These are phyloP conservation scores for Aristolochia californica DNA, from an alignment of 164 flowering plant genomes.

Conservation along the genomic window DNA sequence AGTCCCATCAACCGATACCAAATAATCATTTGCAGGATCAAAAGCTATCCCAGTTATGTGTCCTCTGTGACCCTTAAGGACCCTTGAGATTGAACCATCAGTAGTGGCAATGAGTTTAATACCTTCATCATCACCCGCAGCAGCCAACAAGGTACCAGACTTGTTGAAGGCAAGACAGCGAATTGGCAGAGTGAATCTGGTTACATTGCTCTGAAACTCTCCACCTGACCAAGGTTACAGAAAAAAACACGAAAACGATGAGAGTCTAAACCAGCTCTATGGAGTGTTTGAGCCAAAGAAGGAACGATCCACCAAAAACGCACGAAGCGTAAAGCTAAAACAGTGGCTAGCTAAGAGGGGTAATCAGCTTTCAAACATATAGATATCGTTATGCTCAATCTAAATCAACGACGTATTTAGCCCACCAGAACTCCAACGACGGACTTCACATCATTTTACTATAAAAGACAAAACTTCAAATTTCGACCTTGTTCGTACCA, in stretches of 20 bases:
- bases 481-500: constrained; percentile 19
- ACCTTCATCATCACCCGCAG: constrained; percentile 98
- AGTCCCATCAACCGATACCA: constrained; percentile 74
- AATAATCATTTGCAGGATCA: constrained; percentile 76
- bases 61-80: constrained; percentile 88
- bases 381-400: no score
- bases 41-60: constrained; percentile 68
- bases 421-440: no score
- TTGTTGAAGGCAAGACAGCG: constrained; percentile 77
- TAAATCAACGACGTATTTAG: no score
- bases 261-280: no score
- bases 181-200: constrained; percentile 93
- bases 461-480: no score
- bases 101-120: constrained; percentile 84
- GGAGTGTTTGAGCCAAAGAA: no score
- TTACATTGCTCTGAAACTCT: constrained; percentile 82
- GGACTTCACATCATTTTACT: no score
- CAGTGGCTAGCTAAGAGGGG: no score
- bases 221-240: constrained; percentile 44
- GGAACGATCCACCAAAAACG: no score
- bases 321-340: no score
- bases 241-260: no score
- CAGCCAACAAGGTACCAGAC: constrained; percentile 86
- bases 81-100: constrained; percentile 89
- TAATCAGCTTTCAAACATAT: no score